These are phyloP conservation scores for Podochytrium sp. DNA, from an alignment of 192 early-diverging fungal species.

Conservation along the genomic window DNA sequence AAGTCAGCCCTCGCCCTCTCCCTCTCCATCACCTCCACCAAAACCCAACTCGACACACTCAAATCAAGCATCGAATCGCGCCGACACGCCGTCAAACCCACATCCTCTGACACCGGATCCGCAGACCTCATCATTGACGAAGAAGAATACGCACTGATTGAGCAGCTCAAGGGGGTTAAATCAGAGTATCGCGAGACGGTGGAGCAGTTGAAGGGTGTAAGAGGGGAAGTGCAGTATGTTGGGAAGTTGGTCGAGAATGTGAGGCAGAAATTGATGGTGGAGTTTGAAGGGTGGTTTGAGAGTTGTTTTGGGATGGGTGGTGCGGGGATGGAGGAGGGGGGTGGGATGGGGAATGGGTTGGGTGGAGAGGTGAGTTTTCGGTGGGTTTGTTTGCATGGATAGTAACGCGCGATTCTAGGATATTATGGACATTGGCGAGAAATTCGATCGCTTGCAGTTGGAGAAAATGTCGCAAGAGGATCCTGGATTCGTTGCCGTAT, in stretches of 20 bases:
- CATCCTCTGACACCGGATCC: background rate
- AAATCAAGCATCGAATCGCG: slow-evolving; percentile 40
- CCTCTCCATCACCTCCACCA: slow-evolving; percentile 46
- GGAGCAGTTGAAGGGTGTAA: slow-evolving; percentile 36
- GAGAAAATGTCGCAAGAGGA: slow-evolving; percentile 64
- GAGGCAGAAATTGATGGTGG: slow-evolving; percentile 59
- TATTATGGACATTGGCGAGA: slow-evolving; percentile 65
- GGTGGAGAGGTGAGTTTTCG: slow-evolving; percentile 10
- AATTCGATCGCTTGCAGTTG: slow-evolving; percentile 61
- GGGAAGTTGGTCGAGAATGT: slow-evolving; percentile 57
- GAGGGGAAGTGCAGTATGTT: slow-evolving; percentile 59
- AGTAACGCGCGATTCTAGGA: slow-evolving; percentile 37
- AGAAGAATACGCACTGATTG: slow-evolving; percentile 53
- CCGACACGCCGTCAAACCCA: background rate
- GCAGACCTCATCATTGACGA: slow-evolving; percentile 56
- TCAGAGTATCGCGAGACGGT: slow-evolving; percentile 47
- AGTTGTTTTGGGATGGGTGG: slow-evolving; percentile 45
- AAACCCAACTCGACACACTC: slow-evolving; percentile 52
- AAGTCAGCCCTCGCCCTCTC: slow-evolving; percentile 49
- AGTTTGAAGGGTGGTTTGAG: slow-evolving; percentile 66
- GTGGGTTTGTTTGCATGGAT: background rate
- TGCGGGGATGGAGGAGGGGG: slow-evolving; percentile 20
- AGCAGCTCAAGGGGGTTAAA: slow-evolving; percentile 49
- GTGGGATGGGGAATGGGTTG: background rate
- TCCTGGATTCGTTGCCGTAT: slow-evolving; percentile 59